Evolutionary conservation across 129 eudicot genomes (phyloP), one percentile per base, ranked within the genome.

Genomic region (Helianthus tuberosus): DNA sequence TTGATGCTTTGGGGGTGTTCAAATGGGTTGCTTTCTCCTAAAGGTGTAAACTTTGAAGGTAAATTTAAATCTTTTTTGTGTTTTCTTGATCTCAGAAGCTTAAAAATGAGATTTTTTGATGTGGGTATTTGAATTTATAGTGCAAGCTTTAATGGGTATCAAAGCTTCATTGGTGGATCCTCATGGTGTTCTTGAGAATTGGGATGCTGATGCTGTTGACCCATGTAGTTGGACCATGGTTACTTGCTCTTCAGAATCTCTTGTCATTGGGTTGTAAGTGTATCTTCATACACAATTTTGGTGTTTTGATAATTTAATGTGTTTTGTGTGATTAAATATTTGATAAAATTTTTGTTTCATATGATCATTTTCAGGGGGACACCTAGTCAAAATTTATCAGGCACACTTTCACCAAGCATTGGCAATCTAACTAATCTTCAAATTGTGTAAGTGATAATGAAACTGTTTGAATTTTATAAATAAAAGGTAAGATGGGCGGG

Each of bases 21-120:
- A 53, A 71, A 64, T 75, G 82, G 84, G 44, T 83, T 92, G 91
- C 97, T 92, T 58, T 92, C 97, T 57, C 84, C 97, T 61, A 92
- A 89, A 87, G 97, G 97, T 72, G 97, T 92, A 20, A 92, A 92
- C 89, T 92, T 80, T 92, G 97, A 92, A 92, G 97, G 97, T 92
- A 87, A 83, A n/a, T 16, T 71, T 46, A 16, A 0, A 16, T 50
- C 9, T 77, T 49, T 41, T 76, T 72, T 39, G 64, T 64, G 27
- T 66, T 65, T 67, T 64, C 54, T 64, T 58, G 71, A 71, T 78
- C 38, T 72, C 49, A 17, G 11, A 64, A 75, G 64, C 59, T 63
- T 53, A 79, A 52, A 65, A 5, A 64, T 15, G 64, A 44, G 77
- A 67, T 79, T 72, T 36, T 36, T 64, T 61, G 50, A 78, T 79